Base-by-base conservation (phyloP, 1,284 basidiomycete species). In the Naganishia cerealis region DNA sequence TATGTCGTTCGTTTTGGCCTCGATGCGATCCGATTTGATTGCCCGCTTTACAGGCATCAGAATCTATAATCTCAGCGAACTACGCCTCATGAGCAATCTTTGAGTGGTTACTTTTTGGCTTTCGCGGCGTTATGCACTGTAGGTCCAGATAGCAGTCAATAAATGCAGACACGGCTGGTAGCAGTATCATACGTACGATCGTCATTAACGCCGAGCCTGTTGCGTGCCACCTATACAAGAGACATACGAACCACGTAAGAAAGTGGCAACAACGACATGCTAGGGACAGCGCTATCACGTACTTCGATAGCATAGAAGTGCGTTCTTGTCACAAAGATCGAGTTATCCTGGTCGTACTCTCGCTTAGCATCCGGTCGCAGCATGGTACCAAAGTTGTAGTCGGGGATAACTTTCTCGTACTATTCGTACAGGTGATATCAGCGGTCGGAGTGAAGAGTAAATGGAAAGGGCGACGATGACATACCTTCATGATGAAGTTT, bases 301-400 rank as follows among this genome's bases (percentile, higher is more conserved):
- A 89, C 89, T 82, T 97, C 94, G 77, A 93, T 86, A 36, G 91
- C 92, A 75, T 94, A 93, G 83, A 97, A 98, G 84, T 94, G 84
- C 18, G 82, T 72, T 57, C 76, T 72, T 85, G 72, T 79, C 90
- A 94, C 92, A 76, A 99, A 95, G 71, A 97, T 95, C 15, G 92
- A 92, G 83, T 98, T 99, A 63, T 84, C 86, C 83, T 99, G 90
- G 12, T 87, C 88, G 81, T 99, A 99, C 77, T 95, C 92, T 71
- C 87, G 85, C 58, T 83, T 84, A 43, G 88, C 85, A 77, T 96
- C 87, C 65, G 86, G 89, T 61, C 96, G 87, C 73, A 99, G 90
- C 73, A 99, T 84, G 2, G 92, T 97, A 39, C 96, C 96, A 82
- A 98, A 97, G 85, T 98, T 99, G 83, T 90, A 93, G 75, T 99